phyloP scores from a whole-genome alignment of 1,139 yeast genomes.

The Saccharomyces hybrid region DNA sequence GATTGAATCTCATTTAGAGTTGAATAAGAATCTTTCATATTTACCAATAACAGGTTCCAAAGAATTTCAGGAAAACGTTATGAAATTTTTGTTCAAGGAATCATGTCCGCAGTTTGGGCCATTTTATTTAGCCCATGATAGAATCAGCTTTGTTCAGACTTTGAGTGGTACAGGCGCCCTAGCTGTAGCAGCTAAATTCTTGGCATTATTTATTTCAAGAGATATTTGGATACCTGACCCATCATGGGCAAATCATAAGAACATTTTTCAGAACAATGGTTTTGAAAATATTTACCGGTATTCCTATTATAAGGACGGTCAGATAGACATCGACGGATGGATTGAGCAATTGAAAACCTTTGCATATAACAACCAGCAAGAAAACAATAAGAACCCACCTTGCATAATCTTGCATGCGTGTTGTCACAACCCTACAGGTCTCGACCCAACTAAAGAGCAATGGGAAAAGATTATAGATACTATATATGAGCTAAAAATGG shows the following conservation, averaged over 20 bases:
- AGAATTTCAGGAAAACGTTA: constrained; percentile 59
- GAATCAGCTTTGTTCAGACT: constrained; percentile 72
- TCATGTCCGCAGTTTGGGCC: constrained; percentile 32
- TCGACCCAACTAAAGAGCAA: constrained; percentile 74
- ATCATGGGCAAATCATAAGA: constrained; percentile 92
- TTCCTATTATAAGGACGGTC: constrained; percentile 47
- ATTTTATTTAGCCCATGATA: constrained; percentile 26
- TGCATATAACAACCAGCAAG: constrained; percentile 45
- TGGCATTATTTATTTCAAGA: constrained; percentile 39
- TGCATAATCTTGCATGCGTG: constrained; percentile 84
- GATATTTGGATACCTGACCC: constrained; percentile 74
- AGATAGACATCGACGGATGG: constrained; percentile 44
- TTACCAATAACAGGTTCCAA: constrained; percentile 74
- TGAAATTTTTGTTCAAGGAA: constrained; percentile 63
- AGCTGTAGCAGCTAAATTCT: constrained; percentile 73
- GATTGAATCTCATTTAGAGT: constrained; percentile 17
- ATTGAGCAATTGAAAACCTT: constrained; percentile 30
- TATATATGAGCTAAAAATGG: constrained; percentile 46
- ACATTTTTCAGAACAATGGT: constrained; percentile 39
- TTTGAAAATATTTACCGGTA: constrained; percentile 35
- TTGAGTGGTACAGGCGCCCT: constrained; percentile 94
- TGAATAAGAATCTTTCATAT: constrained; percentile 46
- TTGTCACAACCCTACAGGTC: constrained; percentile 95
- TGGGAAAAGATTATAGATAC: constrained; percentile 68
- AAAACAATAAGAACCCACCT: constrained; percentile 41